Conservation (phyloP, 2,329 filamentous ascomycete species). For the Emmonsiellopsis sp. region DNA sequence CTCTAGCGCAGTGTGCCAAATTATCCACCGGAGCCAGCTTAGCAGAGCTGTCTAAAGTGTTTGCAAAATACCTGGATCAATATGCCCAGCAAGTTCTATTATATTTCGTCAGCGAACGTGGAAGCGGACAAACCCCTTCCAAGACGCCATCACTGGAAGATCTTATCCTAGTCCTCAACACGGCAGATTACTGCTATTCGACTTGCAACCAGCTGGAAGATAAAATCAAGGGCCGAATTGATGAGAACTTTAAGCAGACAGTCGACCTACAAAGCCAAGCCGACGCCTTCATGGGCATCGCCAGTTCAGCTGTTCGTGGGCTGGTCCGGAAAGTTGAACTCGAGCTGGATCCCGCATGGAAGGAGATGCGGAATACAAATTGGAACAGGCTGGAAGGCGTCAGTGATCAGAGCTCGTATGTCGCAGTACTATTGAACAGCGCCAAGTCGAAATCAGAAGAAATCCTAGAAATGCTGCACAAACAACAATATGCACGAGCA, state of each 20-base stretch:
- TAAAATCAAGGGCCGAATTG: conserved; percentile 84
- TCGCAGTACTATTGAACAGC: conserved; percentile 66
- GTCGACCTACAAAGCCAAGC: conserved; percentile 90
- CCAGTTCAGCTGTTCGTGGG: conserved; percentile 72
- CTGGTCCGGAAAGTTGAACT: conserved; percentile 76
- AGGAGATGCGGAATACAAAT: conserved; percentile 92
- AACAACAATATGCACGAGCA: conserved; percentile 86
- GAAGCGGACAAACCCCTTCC: conserved; percentile 45
- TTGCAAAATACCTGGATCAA: conserved; percentile 89
- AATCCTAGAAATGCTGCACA: conserved; percentile 67
- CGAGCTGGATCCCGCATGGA: conserved; percentile 78
- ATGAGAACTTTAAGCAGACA: conserved; percentile 61
- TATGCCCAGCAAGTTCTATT: conserved; percentile 90
- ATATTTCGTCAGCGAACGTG: conserved; percentile 55
- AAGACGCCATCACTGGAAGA: conserved; percentile 54
- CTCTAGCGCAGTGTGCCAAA: conserved; percentile 89
- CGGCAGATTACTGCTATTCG: conserved; percentile 91
- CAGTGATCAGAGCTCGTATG: conserved; percentile 87
- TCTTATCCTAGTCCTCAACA: conserved; percentile 80
- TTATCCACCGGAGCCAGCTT: conserved; percentile 83
- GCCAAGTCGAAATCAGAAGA: conserved; percentile 64
- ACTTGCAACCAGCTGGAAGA: conserved; percentile 92
- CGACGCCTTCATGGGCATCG: conserved; percentile 91
- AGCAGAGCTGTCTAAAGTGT: conserved; percentile 71
- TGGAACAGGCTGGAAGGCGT: conserved; percentile 93